Conservation (phyloP, 805 yeast species). For the Ogataea corticis region DNA sequence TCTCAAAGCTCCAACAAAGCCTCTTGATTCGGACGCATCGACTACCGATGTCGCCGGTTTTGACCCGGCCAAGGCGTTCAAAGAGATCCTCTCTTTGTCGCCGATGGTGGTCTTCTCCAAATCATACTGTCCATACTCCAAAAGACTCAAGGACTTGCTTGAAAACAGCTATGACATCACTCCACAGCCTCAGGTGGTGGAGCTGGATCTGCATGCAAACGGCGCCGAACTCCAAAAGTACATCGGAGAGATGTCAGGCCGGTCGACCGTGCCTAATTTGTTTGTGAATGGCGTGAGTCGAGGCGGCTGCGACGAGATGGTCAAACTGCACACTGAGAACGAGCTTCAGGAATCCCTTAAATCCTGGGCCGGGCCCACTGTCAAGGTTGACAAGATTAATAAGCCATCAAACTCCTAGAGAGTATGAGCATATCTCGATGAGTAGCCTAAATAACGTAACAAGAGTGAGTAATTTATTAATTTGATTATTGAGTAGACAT, state of each 20-base stretch:
- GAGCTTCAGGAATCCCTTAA: slow-evolving; percentile 51
- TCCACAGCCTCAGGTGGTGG: slow-evolving; percentile 76
- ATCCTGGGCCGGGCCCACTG: slow-evolving; percentile 62
- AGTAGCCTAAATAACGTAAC: too few species aligned
- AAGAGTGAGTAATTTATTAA: too few species aligned
- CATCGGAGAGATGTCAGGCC: slow-evolving; percentile 67
- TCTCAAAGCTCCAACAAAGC: background rate
- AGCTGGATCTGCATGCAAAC: slow-evolving; percentile 75
- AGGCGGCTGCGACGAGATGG: slow-evolving; percentile 90
- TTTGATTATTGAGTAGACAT: too few species aligned
- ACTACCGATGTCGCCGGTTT: slow-evolving; percentile 26
- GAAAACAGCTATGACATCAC: slow-evolving; percentile 61
- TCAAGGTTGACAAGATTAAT: slow-evolving; percentile 49
- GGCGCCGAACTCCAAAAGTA: slow-evolving; percentile 76
- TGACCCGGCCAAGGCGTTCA: slow-evolving; percentile 54
- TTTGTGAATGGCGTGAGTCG: slow-evolving; percentile 70
- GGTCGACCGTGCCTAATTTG: slow-evolving; percentile 89
- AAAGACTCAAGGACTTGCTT: slow-evolving; percentile 66
- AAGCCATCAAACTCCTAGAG: slow-evolving; percentile 53
- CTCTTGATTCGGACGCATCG: background rate
- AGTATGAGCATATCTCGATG: too few species aligned
- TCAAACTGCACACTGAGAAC: slow-evolving; percentile 56
- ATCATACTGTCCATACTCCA: slow-evolving; percentile 75
- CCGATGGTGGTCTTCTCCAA: slow-evolving; percentile 69
- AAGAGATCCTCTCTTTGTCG: slow-evolving; percentile 55